Conservation (phyloP, 202 grass and related monocot species). For the Panicum virgatum region DNA sequence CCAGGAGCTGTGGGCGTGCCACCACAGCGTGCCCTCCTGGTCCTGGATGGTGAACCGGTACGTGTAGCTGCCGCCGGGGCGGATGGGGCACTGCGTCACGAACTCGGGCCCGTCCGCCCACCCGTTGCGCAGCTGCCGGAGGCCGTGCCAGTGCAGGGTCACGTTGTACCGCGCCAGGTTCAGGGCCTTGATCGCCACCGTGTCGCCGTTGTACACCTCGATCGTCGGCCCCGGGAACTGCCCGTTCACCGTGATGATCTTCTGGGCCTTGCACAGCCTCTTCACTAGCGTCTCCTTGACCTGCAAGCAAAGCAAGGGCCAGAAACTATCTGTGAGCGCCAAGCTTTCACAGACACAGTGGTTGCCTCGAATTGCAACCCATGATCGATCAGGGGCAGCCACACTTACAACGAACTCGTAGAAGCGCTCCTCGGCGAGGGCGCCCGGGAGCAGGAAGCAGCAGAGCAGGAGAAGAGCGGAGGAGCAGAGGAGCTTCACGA, state of each 20-base stretch:
- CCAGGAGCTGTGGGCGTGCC: conserved; percentile 85
- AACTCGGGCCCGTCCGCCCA: conserved; percentile 74
- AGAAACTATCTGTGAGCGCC: background rate
- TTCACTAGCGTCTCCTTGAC: conserved; percentile 69
- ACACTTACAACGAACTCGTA: conserved; percentile 75
- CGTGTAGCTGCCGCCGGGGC: conserved; percentile 67
- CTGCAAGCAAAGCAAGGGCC: conserved; percentile 29
- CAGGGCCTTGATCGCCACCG: conserved; percentile 69
- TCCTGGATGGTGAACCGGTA: conserved; percentile 69
- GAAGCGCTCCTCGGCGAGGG: conserved; percentile 71
- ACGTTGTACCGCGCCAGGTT: conserved; percentile 87
- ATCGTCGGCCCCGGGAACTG: conserved; percentile 84
- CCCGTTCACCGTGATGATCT: conserved; percentile 82
- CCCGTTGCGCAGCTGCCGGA: conserved; percentile 62
- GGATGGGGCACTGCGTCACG: conserved; percentile 76
- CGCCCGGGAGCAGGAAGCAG: conserved; percentile 32
- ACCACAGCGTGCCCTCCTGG: conserved; percentile 85
- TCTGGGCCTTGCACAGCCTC: conserved; percentile 77
- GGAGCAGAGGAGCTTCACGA: conserved; percentile 27
- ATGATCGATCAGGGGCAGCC: background rate
- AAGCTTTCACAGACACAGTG: background rate
- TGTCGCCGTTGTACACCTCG: conserved; percentile 71
- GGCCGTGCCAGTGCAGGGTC: conserved; percentile 89
- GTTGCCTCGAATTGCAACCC: background rate
- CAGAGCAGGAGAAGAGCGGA: conserved; percentile 37